Conservation (phyloP, 495 filamentous ascomycete species). For the Penicillium odoratum region DNA sequence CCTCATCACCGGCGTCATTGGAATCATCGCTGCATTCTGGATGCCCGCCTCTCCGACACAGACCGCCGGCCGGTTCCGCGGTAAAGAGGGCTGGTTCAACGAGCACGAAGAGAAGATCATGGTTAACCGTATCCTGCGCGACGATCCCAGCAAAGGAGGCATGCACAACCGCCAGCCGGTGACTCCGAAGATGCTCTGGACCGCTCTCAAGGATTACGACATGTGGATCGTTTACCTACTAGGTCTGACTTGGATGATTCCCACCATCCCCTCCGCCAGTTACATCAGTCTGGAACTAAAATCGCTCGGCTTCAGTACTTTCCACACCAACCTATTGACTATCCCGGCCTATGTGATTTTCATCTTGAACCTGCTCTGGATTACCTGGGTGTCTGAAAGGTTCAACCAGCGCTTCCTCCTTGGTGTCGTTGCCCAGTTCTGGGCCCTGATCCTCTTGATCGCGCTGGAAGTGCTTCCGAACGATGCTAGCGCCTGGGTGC, state of each 20-base stretch:
- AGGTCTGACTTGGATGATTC: conserved; percentile 53
- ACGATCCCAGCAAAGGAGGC: conserved; percentile 68
- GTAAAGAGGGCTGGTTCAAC: conserved; percentile 72
- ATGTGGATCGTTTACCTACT: conserved; percentile 54
- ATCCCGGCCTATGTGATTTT: conserved; percentile 60
- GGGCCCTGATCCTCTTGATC: conserved; percentile 56
- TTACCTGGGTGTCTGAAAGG: conserved; percentile 56
- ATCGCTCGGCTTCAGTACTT: conserved; percentile 61
- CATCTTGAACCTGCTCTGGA: conserved; percentile 43
- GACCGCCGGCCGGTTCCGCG: conserved; percentile 65
- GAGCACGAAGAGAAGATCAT: conserved; percentile 58
- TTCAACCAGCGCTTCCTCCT: conserved; percentile 55
- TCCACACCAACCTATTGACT: conserved; percentile 64
- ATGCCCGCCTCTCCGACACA: conserved; percentile 74
- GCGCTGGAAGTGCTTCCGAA: conserved; percentile 45
- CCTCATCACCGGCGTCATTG: conserved; percentile 59
- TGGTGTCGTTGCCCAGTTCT: conserved; percentile 51
- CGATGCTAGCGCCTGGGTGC: conserved; percentile 47
- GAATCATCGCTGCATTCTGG: conserved; percentile 62
- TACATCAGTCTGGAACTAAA: conserved; percentile 64
- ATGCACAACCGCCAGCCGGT: conserved; percentile 64
- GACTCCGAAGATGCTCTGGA: conserved; percentile 44
- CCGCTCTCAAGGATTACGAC: conserved; percentile 53
- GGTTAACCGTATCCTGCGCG: conserved; percentile 69
- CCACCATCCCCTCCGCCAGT: conserved; percentile 33